phyloP scores from a whole-genome alignment of 139 green algal species.

The Astrephomene gubernaculifera region DNA sequence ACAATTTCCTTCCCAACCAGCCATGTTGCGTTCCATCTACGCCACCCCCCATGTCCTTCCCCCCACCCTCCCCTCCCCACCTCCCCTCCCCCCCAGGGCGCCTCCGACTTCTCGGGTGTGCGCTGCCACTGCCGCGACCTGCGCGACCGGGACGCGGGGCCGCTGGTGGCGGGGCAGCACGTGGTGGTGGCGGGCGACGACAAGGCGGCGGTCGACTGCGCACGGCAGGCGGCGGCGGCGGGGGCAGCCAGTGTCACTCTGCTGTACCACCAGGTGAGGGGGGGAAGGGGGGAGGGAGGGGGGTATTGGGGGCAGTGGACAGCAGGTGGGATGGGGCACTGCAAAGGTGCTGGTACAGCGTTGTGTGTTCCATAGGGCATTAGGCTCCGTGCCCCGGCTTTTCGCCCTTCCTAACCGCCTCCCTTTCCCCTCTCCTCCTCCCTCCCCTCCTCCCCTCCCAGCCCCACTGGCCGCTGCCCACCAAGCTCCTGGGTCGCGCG shows the following conservation, averaged over 20 bases:
- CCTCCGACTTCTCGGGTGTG: conserved; percentile 14
- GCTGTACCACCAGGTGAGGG: conserved; percentile 17
- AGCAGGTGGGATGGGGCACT: no score
- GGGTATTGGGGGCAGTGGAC: no score
- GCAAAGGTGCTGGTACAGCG: no score
- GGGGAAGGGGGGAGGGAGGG: background rate
- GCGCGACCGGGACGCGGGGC: background rate
- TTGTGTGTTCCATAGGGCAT: no score
- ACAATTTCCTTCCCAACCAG: background rate
- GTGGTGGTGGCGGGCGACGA: conserved; percentile 34
- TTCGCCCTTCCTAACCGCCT: background rate
- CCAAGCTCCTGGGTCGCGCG: background rate
- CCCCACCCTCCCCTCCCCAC: no score
- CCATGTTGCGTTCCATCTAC: no score
- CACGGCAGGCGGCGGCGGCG: background rate
- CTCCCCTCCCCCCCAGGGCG: background rate
- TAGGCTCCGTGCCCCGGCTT: no score
- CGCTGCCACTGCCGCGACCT: conserved; percentile 16
- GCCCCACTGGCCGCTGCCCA: conserved; percentile 33
- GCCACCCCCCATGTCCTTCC: no score
- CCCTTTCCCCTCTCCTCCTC: background rate
- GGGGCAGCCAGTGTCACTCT: conserved; percentile 29
- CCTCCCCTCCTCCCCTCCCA: background rate
- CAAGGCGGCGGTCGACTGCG: conserved; percentile 1
- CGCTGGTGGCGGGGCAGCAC: conserved; percentile 13